Evolutionary conservation across 2,329 filamentous ascomycete species (phyloP).

Genomic region (Penicillium sp.): DNA sequence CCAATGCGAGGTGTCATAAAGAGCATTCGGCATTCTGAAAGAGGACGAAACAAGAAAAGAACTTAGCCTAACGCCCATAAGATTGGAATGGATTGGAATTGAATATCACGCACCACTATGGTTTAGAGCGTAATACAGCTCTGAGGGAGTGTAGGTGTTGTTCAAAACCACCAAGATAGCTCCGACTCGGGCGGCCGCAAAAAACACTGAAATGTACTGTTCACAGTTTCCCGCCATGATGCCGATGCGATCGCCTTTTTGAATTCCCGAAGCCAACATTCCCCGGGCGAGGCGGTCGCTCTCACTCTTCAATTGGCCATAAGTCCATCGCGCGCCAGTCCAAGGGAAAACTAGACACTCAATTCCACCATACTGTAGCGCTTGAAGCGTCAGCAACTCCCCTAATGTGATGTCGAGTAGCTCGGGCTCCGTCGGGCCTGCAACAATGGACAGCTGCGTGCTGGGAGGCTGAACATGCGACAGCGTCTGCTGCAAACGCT

Average conservation of each 20-base stretch:
- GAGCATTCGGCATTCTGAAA: constrained; percentile 63
- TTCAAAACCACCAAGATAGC: constrained; percentile 73
- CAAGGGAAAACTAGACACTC: constrained; percentile 72
- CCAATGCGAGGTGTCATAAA: constrained; percentile 70
- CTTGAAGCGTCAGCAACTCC: constrained; percentile 69
- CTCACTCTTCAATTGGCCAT: constrained; percentile 61
- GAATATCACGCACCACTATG: constrained; percentile 57
- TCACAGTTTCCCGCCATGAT: constrained; percentile 67
- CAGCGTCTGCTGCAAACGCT: constrained; percentile 31
- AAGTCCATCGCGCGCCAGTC: constrained; percentile 72
- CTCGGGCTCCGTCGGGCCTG: constrained; percentile 65
- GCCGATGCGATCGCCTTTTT: constrained; percentile 65
- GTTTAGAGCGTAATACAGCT: constrained; percentile 66
- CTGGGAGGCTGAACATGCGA: constrained; percentile 27
- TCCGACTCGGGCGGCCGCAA: constrained; percentile 63
- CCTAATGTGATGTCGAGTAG: constrained; percentile 69
- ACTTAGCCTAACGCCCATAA: constrained; percentile 1
- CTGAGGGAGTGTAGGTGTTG: constrained; percentile 73
- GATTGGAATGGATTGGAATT: too few species aligned
- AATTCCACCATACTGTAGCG: constrained; percentile 58
- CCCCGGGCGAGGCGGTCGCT: constrained; percentile 61
- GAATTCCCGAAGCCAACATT: constrained; percentile 63
- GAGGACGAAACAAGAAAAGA: neutral
- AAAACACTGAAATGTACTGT: constrained; percentile 64
- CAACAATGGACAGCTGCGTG: constrained; percentile 53